These are phyloP conservation scores for Exobasidium rhododendri DNA, from an alignment of 1,284 basidiomycete genomes.

Conservation along the genomic window DNA sequence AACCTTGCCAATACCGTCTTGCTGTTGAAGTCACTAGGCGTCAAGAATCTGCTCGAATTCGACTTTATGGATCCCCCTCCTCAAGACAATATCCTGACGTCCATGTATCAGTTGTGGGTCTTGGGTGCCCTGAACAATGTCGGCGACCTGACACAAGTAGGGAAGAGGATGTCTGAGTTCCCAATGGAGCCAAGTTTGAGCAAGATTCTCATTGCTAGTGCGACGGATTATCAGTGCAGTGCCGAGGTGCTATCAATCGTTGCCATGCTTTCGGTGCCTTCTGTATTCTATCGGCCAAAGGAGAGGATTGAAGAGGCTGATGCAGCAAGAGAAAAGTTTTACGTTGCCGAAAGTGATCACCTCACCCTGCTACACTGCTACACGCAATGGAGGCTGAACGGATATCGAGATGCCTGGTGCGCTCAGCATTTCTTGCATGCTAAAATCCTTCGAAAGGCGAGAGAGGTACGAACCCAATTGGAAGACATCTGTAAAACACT, in stretches of 20 bases:
- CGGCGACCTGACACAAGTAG: constrained; percentile 87
- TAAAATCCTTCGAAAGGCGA: constrained; percentile 87
- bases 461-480: constrained; percentile 92
- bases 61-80: constrained; percentile 97
- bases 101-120: constrained; percentile 99
- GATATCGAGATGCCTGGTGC: constrained; percentile 85
- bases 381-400: constrained; percentile 94
- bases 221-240: constrained; percentile 88
- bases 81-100: constrained; percentile 65
- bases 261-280: constrained; percentile 93
- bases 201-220: constrained; percentile 95
- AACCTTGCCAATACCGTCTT: constrained; percentile 96
- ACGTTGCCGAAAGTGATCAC: constrained; percentile 96
- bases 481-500: constrained; percentile 99
- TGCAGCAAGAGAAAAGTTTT: constrained; percentile 94
- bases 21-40: constrained; percentile 89
- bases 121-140: constrained; percentile 94
- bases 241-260: constrained; percentile 97
- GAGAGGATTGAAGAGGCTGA: constrained; percentile 94
- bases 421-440: constrained; percentile 93
- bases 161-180: constrained; percentile 94
- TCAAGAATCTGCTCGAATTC: constrained; percentile 90
- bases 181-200: constrained; percentile 76
- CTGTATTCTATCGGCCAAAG: constrained; percentile 89
- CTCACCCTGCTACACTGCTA: constrained; percentile 93